Evolutionary conservation across 371 early-diverging fungal species (phyloP).

Genomic region (Mucor mucedo): DNA sequence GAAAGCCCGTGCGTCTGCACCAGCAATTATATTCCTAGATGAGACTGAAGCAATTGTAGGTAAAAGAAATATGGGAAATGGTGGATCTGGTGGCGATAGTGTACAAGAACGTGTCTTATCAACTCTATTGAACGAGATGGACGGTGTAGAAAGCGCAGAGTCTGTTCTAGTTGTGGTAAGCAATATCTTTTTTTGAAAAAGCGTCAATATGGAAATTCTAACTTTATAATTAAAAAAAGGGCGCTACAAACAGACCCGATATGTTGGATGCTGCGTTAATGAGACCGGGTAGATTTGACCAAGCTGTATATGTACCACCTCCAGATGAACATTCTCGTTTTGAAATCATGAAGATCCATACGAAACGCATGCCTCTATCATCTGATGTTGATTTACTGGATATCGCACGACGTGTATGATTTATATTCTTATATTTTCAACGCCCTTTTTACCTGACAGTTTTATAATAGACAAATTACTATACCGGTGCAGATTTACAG

Average conservation of each 20-base stretch:
- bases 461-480: constrained; percentile 72
- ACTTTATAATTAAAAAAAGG: constrained; percentile 45
- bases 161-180: constrained; percentile 81
- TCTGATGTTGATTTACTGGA: constrained; percentile 71
- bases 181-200: constrained; percentile 21
- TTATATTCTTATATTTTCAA: too few relatives aligned
- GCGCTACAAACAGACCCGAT: constrained; percentile 98
- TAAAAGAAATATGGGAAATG: constrained; percentile 78
- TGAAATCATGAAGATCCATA: constrained; percentile 89
- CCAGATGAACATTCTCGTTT: constrained; percentile 82
- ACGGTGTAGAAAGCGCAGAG: constrained; percentile 84
- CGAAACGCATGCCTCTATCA: constrained; percentile 76
- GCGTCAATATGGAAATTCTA: too few relatives aligned
- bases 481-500: constrained; percentile 97
- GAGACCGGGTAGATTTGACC: constrained; percentile 96
- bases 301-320: constrained; percentile 89
- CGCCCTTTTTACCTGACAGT: not conserved
- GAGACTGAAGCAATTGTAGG: constrained; percentile 99
- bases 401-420: constrained; percentile 64
- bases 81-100: constrained; percentile 68
- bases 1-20: constrained; percentile 85
- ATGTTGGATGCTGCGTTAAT: constrained; percentile 93
- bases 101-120: constrained; percentile 91
- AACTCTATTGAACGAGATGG: constrained; percentile 95
- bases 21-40: constrained; percentile 96